Base-by-base conservation (phyloP, 306 rosid species). In the Glycine soja region DNA sequence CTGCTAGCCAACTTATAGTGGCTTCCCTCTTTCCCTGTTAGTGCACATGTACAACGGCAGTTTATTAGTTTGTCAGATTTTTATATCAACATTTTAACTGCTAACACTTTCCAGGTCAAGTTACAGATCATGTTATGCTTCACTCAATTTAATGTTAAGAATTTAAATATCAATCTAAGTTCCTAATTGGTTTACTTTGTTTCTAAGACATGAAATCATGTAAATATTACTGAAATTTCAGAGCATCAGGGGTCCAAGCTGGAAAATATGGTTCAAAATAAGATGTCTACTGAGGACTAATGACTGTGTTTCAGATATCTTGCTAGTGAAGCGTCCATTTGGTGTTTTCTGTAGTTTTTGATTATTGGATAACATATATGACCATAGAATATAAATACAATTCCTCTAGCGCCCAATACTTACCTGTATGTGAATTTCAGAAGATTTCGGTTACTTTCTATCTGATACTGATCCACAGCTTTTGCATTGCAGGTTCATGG, bases 401-500 rank as follows among this genome's bases (percentile, higher is more conserved):
- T 57, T 79, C 46, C 70, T 11, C 48, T 13, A 52, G 38, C 40
- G 16, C 67, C 50, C 51, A 70, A 70, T 50, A 62, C 46, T 18
- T 50, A 65, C 42, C 40, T 36, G 66, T 56, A 43, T 72, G 34
- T 32, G 42, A 8, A 42, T 52, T 12, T 18, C 11, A 6, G 7
- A 40, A n/a, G 52, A 61, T 56, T 64, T 34, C 19, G 56, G 45
- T 63, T 64, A 42, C 46, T 42, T 57, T 70, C 24, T 19, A 63
- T 43, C 5, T 77, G 61, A 72, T 62, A 52, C 57, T 68, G 66
- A 79, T 81, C 63, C 40, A 10, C 73, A 73, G 69, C 4, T 77
- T 77, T 24, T 69, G 54, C 64, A 40, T 77, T 81, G 73, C 96
- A 96, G 99, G 98, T 96, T 85, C 99, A 93, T 47, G 98, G 98